Conservation (phyloP, 2,329 filamentous ascomycete genomes). For the Amauroascus niger region DNA sequence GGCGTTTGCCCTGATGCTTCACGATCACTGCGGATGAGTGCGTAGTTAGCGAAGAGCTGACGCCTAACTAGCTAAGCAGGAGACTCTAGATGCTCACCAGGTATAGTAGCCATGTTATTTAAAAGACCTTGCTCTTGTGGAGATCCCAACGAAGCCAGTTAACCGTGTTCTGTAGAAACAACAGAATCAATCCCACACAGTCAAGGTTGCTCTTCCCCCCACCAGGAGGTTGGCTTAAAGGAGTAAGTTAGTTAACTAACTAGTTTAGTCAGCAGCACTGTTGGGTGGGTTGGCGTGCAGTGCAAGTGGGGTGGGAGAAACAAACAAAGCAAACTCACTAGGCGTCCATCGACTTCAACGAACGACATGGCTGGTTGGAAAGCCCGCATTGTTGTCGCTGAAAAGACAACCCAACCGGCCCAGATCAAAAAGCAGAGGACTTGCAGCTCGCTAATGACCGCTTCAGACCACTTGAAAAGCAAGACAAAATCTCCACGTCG, state of each 20-base stretch:
- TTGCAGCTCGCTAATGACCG: not conserved
- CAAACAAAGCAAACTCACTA: constrained; percentile 29
- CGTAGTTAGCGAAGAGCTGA: constrained; percentile 16
- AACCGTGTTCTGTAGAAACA: too few relatives aligned
- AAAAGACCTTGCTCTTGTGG: constrained; percentile 2
- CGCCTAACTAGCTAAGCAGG: not conserved
- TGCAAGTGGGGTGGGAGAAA: constrained; percentile 18
- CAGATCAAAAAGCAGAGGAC: not conserved
- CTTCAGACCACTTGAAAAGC: not conserved
- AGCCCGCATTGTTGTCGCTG: too few relatives aligned
- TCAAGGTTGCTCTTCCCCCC: too few relatives aligned
- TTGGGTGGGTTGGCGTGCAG: too few relatives aligned
- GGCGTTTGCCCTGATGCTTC: constrained; percentile 90
- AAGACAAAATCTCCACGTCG: not conserved
- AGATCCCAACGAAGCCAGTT: not conserved
- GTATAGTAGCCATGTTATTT: constrained; percentile 46
- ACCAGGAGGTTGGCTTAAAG: too few relatives aligned
- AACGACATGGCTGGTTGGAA: too few relatives aligned
- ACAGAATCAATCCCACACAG: not conserved
- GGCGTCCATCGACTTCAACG: too few relatives aligned
- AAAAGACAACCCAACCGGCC: too few relatives aligned
- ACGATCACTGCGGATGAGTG: constrained; percentile 66
- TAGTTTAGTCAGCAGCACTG: too few relatives aligned
- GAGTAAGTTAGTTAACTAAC: too few relatives aligned
- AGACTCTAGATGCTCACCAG: constrained; percentile 35